These are phyloP conservation scores for Fomitopsis palustris DNA, from an alignment of 1,284 basidiomycete species.

Conservation along the genomic window DNA sequence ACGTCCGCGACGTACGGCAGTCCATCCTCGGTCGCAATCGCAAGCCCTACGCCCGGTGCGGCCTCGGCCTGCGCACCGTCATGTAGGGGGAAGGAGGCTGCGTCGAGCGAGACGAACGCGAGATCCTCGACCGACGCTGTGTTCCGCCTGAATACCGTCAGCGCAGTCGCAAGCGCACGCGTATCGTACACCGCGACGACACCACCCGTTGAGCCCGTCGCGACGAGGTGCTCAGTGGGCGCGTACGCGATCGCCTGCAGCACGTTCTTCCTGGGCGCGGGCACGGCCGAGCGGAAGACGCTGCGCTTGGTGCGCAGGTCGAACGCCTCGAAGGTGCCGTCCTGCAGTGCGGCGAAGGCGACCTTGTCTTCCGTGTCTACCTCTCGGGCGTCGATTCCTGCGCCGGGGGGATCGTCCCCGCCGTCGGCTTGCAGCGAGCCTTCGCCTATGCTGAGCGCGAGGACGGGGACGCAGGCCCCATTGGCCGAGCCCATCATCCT, in stretches of 20 bases:
- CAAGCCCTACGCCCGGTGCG: slow-evolving; percentile 34
- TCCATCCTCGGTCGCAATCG: slow-evolving; percentile 53
- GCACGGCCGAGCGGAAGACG: slow-evolving; percentile 34
- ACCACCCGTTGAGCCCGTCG: slow-evolving; percentile 63
- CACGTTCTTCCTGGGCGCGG: slow-evolving; percentile 25
- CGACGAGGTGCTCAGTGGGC: slow-evolving; percentile 41
- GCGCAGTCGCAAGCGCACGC: slow-evolving; percentile 34
- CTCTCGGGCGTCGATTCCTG: slow-evolving; percentile 37
- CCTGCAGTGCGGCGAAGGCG: slow-evolving; percentile 54
- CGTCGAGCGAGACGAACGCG: slow-evolving; percentile 30
- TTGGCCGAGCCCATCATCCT: slow-evolving; percentile 34
- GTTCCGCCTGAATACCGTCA: slow-evolving; percentile 51
- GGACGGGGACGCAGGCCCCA: slow-evolving; percentile 37
- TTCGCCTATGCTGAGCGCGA: slow-evolving; percentile 43
- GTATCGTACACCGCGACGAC: slow-evolving; percentile 57
- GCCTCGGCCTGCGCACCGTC: not conserved
- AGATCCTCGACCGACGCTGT: slow-evolving; percentile 56
- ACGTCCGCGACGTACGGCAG: slow-evolving; percentile 49
- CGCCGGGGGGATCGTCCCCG: slow-evolving; percentile 1
- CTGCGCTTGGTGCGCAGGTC: slow-evolving; percentile 51
- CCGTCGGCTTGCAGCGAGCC: not conserved
- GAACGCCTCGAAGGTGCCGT: slow-evolving; percentile 53
- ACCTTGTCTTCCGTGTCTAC: slow-evolving; percentile 46
- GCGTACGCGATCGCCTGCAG: slow-evolving; percentile 54
- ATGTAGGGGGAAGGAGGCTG: slow-evolving; percentile 1